Percentiles rank a stretch among this genome's conserved stretches.
Conservation (phyloP, 129 eudicot species). For the Pittosporum tobira region DNA sequence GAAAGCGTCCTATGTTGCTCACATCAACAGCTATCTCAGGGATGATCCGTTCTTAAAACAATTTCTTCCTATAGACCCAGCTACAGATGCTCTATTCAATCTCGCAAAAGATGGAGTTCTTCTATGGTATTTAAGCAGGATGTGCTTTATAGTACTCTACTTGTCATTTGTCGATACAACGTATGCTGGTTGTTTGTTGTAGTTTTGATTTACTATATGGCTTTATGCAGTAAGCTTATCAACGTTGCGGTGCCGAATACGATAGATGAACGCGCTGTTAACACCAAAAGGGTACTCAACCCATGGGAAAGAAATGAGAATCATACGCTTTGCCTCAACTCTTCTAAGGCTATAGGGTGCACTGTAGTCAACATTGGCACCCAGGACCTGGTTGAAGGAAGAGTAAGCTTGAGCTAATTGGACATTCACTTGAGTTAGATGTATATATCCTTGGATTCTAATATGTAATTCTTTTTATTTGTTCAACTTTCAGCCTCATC, state of each 20-base stretch:
- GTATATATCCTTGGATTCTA: neutral
- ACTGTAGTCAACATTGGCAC: constrained; percentile 94
- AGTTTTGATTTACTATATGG: constrained; percentile 16
- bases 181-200: constrained; percentile 1
- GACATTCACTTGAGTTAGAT: no score
- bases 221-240: constrained; percentile 77
- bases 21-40: constrained; percentile 86
- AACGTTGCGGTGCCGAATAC: constrained; percentile 92
- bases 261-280: constrained; percentile 88
- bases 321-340: constrained; percentile 92
- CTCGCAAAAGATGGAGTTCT: constrained; percentile 94
- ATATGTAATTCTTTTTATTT: constrained; percentile 3
- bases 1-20: constrained; percentile 88
- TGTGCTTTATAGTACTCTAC: constrained; percentile 18
- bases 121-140: constrained; percentile 58
- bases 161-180: neutral
- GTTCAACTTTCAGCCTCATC: constrained; percentile 64
- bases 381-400: constrained; percentile 85
- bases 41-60: constrained; percentile 87
- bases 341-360: constrained; percentile 99
- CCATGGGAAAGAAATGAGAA: constrained; percentile 99
- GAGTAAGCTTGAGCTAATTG: constrained; percentile 41
- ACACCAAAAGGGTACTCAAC: constrained; percentile 71
- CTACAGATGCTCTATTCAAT: constrained; percentile 66
- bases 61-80: constrained; percentile 88